phyloP scores from a whole-genome alignment of 176 grass and related monocot species.

The Raddia distichophylla region DNA sequence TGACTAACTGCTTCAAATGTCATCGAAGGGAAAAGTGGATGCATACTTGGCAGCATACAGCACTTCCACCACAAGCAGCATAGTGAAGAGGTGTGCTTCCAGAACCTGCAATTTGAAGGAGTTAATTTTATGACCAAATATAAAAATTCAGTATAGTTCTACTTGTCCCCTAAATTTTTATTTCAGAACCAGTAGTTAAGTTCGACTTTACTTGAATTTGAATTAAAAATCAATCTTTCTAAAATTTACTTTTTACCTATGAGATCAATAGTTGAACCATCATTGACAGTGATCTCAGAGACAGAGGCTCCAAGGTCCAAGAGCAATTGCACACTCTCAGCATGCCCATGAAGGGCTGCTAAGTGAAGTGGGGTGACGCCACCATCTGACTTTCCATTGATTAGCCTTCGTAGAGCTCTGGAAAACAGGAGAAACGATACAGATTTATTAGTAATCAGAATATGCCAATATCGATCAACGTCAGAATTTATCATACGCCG shows the following conservation, averaged over 20 bases:
- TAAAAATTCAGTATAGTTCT: background rate
- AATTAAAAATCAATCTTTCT: background rate
- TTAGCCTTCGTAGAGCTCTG: slow-evolving; percentile 66
- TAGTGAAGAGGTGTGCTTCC: slow-evolving; percentile 94
- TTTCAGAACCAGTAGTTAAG: slow-evolving; percentile 1
- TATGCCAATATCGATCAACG: slow-evolving; percentile 30
- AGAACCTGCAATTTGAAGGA: slow-evolving; percentile 66
- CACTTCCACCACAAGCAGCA: slow-evolving; percentile 91
- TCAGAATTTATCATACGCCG: slow-evolving; percentile 75
- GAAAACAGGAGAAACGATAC: slow-evolving; percentile 40
- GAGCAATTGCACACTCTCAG: slow-evolving; percentile 78
- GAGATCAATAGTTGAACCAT: slow-evolving; percentile 98
- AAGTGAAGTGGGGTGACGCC: slow-evolving; percentile 88
- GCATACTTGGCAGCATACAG: slow-evolving; percentile 90
- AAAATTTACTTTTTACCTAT: slow-evolving; percentile 60
- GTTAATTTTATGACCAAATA: slow-evolving; percentile 26
- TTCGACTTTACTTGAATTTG: slow-evolving; percentile 27
- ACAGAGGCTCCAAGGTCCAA: slow-evolving; percentile 92
- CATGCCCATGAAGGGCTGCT: slow-evolving; percentile 84
- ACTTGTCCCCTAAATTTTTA: background rate
- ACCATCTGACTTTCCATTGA: slow-evolving; percentile 88
- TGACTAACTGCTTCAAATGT: slow-evolving; percentile 23
- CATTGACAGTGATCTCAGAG: slow-evolving; percentile 79
- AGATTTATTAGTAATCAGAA: slow-evolving; percentile 42
- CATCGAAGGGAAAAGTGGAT: slow-evolving; percentile 35